Evolutionary conservation across 805 yeast species (phyloP).

Genomic region (Candida qinlingensis): DNA sequence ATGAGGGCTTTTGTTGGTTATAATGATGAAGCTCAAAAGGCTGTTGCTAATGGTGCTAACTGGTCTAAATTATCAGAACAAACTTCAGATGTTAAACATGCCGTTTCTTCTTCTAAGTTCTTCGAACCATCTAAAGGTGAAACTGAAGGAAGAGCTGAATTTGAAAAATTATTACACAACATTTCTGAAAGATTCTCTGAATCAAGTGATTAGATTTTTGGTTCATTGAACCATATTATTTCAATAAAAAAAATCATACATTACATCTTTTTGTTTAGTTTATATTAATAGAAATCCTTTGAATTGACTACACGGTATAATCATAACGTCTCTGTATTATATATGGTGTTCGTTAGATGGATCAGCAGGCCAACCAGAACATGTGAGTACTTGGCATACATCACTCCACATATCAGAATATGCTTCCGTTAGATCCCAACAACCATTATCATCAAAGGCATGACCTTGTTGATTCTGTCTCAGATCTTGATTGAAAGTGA

Average conservation of each 20-base stretch:
- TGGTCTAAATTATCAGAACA: conserved; percentile 92
- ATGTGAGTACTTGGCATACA: neutral
- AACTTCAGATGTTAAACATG: conserved; percentile 86
- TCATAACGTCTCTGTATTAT: too few species aligned
- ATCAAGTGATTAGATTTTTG: conserved; percentile 68
- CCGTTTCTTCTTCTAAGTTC: conserved; percentile 92
- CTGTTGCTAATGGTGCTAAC: conserved; percentile 85
- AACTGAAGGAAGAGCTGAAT: conserved; percentile 68
- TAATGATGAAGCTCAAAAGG: conserved; percentile 96
- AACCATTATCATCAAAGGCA: conserved; percentile 3
- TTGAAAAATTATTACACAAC: conserved; percentile 64
- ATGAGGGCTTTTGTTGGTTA: conserved; percentile 91
- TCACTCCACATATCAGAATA: conserved; percentile 8
- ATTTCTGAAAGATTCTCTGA: conserved; percentile 93
- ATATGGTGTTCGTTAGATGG: too few species aligned
- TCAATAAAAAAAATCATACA: neutral
- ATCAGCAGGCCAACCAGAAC: neutral
- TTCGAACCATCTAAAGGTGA: conserved; percentile 93
- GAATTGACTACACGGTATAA: too few species aligned
- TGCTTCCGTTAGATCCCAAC: conserved; percentile 6
- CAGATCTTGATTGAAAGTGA: neutral
- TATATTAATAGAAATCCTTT: too few species aligned
- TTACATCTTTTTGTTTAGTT: too few species aligned
- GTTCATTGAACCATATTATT: neutral
- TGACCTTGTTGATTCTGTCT: neutral